Percentiles rank a stretch among this genome's conserved stretches.
These are phyloP conservation scores for Microstegium vimineum DNA, from an alignment of 176 grass and related monocot species.

Conservation along the genomic window DNA sequence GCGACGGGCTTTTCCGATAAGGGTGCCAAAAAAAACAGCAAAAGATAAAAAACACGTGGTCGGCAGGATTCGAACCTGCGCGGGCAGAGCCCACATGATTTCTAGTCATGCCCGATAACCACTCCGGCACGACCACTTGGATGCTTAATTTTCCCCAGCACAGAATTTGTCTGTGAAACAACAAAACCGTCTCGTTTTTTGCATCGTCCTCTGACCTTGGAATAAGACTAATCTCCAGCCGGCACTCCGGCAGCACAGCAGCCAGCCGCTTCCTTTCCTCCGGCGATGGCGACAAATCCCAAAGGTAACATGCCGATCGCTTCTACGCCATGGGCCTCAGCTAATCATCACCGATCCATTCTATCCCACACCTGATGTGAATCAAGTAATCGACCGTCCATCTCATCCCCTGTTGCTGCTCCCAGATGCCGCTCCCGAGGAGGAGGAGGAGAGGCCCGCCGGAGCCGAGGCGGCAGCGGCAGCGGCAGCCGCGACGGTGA, in stretches of 20 bases:
- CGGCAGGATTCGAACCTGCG: slow-evolving; percentile 99
- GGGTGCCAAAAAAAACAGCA: background rate
- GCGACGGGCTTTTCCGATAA: background rate
- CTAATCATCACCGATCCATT: background rate
- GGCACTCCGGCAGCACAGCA: background rate
- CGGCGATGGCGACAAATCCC: slow-evolving; percentile 21
- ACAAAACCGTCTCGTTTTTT: background rate
- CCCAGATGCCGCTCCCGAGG: slow-evolving; percentile 24
- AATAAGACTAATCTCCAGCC: background rate
- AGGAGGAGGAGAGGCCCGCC: background rate
- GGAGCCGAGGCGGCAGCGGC: background rate
- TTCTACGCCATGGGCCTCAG: background rate
- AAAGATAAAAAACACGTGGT: too few relatives aligned
- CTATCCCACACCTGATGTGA: background rate
- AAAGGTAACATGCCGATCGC: background rate
- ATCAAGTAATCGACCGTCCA: background rate
- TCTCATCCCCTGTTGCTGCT: background rate
- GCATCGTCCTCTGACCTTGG: background rate
- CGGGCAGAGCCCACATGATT: slow-evolving; percentile 99
- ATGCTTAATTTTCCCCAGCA: background rate
- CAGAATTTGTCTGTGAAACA: too few relatives aligned
- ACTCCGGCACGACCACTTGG: slow-evolving; percentile 88
- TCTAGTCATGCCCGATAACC: slow-evolving; percentile 99
- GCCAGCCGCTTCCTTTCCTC: background rate
- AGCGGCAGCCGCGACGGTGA: slow-evolving; percentile 45